Percentiles rank a stretch among this genome's conserved stretches.
These are phyloP conservation scores for Colletotrichum godetiae DNA, from an alignment of 2,329 filamentous ascomycete genomes.

Conservation along the genomic window DNA sequence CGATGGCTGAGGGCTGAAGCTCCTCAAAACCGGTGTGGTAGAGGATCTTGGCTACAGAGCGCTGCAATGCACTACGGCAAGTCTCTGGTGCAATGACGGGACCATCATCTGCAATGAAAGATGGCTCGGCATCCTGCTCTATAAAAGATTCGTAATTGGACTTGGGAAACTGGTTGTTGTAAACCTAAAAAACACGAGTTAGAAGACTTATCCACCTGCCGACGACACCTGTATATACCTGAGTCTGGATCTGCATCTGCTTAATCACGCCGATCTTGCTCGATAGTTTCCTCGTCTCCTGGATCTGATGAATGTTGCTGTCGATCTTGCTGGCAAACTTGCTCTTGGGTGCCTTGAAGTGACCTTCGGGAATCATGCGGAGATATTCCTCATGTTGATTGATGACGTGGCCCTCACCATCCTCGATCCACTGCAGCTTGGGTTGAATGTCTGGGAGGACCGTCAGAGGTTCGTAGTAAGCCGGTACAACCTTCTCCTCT, in stretches of 20 bases:
- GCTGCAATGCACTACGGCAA: constrained; percentile 85
- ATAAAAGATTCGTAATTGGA: constrained; percentile 91
- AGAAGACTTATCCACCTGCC: background rate
- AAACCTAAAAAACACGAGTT: constrained; percentile 71
- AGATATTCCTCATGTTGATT: constrained; percentile 90
- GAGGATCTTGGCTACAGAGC: constrained; percentile 93
- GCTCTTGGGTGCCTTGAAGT: constrained; percentile 81
- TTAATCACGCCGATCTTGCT: constrained; percentile 98
- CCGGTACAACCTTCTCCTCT: constrained; percentile 85
- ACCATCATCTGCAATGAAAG: constrained; percentile 89
- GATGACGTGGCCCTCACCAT: constrained; percentile 88
- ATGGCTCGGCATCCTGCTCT: constrained; percentile 87
- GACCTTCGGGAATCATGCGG: constrained; percentile 77
- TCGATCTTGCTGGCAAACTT: constrained; percentile 84
- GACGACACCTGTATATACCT: constrained; percentile 66
- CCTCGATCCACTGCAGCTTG: constrained; percentile 87
- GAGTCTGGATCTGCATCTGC: constrained; percentile 98
- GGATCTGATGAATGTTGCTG: constrained; percentile 92
- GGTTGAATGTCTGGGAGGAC: constrained; percentile 86
- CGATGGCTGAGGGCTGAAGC: constrained; percentile 92
- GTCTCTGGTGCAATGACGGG: constrained; percentile 87
- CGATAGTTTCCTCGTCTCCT: constrained; percentile 94
- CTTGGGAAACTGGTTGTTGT: constrained; percentile 98
- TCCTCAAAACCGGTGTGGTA: constrained; percentile 98
- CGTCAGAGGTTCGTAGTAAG: constrained; percentile 92